A percentile compares a stretch with the other conserved stretches of the same genome.
Evolutionary conservation across 78 protist genomes (phyloP).

Genomic region (Cavenderia fasciculata): DNA sequence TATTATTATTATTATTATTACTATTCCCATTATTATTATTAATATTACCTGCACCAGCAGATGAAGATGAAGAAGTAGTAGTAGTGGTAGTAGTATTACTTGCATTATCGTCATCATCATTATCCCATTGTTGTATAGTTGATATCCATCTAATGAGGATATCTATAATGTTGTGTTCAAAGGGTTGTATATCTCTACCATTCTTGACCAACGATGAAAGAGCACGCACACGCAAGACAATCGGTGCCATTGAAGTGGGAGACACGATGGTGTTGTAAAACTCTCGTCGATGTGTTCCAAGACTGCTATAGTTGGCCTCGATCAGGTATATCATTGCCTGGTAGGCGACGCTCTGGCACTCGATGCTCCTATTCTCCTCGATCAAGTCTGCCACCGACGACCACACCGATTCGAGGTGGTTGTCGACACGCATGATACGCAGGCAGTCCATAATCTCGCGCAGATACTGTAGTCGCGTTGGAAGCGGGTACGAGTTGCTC

Average conservation of each 20-base stretch:
- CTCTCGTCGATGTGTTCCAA: not conserved
- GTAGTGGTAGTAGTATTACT: not conserved
- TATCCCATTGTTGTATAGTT: not conserved
- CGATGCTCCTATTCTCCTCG: conserved; percentile 6
- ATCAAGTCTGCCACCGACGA: conserved; percentile 30
- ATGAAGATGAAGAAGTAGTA: too few relatives aligned
- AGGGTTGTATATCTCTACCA: conserved; percentile 57
- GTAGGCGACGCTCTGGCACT: conserved; percentile 16
- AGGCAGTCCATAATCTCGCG: not conserved
- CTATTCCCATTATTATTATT: not conserved
- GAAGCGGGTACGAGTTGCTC: not conserved
- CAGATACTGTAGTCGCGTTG: not conserved
- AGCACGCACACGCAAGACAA: not conserved
- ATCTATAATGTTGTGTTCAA: conserved; percentile 35
- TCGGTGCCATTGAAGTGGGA: not conserved
- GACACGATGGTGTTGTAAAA: conserved; percentile 2
- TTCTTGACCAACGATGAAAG: conserved; percentile 12
- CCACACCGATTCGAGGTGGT: conserved; percentile 39
- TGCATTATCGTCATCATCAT: not conserved
- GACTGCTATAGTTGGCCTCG: conserved; percentile 12
- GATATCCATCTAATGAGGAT: conserved; percentile 21
- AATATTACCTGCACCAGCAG: not conserved
- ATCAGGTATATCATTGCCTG: conserved; percentile 48
- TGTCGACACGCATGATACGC: not conserved
- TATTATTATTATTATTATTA: not conserved